phyloP scores from a whole-genome alignment of 768 basidiomycete genomes.

The Chlorophyllum brunneum region DNA sequence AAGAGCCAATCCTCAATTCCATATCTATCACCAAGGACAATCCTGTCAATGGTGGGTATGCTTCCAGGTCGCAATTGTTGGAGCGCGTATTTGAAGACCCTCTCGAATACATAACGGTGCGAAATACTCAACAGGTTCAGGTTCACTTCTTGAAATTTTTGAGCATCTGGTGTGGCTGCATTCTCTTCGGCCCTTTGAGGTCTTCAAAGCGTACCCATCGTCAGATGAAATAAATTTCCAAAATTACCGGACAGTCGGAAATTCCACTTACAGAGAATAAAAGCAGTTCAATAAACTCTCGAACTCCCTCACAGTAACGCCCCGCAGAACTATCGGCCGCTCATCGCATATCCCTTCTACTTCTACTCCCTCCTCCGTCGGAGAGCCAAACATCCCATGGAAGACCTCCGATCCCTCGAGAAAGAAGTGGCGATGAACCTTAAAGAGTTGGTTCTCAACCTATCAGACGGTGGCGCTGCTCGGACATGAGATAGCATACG shows the following conservation, averaged over 20 bases:
- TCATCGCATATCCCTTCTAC: slow-evolving; percentile 12
- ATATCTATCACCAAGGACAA: slow-evolving; percentile 36
- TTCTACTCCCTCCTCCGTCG: slow-evolving; percentile 12
- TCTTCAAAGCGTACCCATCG: not conserved
- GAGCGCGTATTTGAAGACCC: slow-evolving; percentile 31
- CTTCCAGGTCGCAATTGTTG: slow-evolving; percentile 16
- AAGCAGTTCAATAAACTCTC: slow-evolving; percentile 35
- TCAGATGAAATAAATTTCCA: too few relatives aligned
- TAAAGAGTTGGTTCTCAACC: slow-evolving; percentile 36
- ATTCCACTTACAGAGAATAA: slow-evolving; percentile 29
- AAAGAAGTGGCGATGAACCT: slow-evolving; percentile 33
- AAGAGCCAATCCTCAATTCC: slow-evolving; percentile 35
- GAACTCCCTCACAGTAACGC: slow-evolving; percentile 30
- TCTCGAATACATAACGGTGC: slow-evolving; percentile 33
- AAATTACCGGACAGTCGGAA: not conserved
- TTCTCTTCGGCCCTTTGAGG: slow-evolving; percentile 9
- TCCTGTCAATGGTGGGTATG: slow-evolving; percentile 25
- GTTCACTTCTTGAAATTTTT: slow-evolving; percentile 26
- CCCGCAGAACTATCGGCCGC: slow-evolving; percentile 28
- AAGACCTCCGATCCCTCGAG: slow-evolving; percentile 32
- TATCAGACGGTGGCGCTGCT: slow-evolving; percentile 8
- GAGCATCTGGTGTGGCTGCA: not conserved
- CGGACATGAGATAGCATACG: not conserved
- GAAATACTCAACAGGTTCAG: slow-evolving; percentile 35
- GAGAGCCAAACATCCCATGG: slow-evolving; percentile 28